Evolutionary conservation across 2,329 filamentous ascomycete species (phyloP), one percentile per base, ranked within the genome.

Genomic region (Aurifilum marmelostoma): DNA sequence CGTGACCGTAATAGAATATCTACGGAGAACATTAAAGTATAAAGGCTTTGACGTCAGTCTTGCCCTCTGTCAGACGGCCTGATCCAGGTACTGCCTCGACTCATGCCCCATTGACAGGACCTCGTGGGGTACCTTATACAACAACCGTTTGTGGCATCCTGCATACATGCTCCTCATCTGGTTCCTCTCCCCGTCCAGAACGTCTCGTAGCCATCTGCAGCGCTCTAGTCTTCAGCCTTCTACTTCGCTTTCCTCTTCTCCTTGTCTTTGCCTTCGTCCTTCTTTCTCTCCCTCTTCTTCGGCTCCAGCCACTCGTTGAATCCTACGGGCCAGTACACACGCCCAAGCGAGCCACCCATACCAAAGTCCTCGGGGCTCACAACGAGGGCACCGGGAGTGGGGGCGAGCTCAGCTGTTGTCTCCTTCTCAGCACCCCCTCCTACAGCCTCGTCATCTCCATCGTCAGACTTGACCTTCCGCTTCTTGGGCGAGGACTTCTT

Each of bases 291-390:
- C 68, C 89, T 86, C 81, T 97, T 97, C 79, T 87, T 90, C 0
- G 94, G 93, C 67, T 90, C 85, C 29, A 97, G 81, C 93, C 94
- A 97, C 71, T 97, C 92, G 77, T 97, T 94, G 89, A 94, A 93
- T 0, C 92, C 92, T 1, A 88, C 84, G 0, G 94, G 94, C 94
- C 95, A 97, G 77, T 97, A 97, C 0, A 97, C 95, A 56, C 94
- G 84, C 63, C 89, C 84, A 34, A 95, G 85, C 0, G 90, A 88
- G 0, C 95, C 95, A 52, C 95, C 95, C 94, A 97, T 97, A 2
- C 89, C 90, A 16, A 96, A 82, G 24, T 97, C 92, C 7, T 91
- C 87, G 0, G 90, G 85, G 0, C 85, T 82, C 0, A 96, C 69
- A 9, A 60, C 63, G 24, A 71, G 52, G 21, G 54, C 64, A 3